These are phyloP conservation scores for Gloeopeniophorella convolvens DNA, from an alignment of 768 basidiomycete species.

Conservation along the genomic window DNA sequence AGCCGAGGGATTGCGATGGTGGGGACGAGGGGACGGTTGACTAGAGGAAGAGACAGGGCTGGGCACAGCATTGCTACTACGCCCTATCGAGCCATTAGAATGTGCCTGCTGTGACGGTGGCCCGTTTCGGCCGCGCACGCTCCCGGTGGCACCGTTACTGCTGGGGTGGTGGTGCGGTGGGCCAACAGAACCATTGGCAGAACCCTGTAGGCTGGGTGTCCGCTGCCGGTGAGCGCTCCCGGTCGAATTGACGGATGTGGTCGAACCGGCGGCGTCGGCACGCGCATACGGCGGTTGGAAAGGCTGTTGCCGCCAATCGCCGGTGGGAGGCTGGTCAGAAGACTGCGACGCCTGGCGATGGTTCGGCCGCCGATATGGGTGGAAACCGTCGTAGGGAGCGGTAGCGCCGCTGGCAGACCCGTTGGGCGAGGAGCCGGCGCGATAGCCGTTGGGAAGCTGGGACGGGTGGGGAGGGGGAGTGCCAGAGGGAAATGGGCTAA, in stretches of 20 bases:
- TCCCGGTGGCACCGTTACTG: slow-evolving; percentile 20
- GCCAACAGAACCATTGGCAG: slow-evolving; percentile 31
- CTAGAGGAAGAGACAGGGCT: slow-evolving; percentile 19
- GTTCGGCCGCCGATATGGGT: slow-evolving; percentile 73
- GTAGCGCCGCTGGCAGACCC: slow-evolving; percentile 34
- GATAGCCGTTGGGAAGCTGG: slow-evolving; percentile 39
- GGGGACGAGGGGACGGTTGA: slow-evolving; percentile 29
- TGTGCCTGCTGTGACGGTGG: slow-evolving; percentile 18
- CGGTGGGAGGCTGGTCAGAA: slow-evolving; percentile 23
- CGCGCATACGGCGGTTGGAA: slow-evolving; percentile 77
- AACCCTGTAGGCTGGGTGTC: slow-evolving; percentile 67
- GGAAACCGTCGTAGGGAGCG: slow-evolving; percentile 50
- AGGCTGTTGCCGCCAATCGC: slow-evolving; percentile 44
- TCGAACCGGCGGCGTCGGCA: slow-evolving; percentile 72
- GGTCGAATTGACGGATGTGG: slow-evolving; percentile 68
- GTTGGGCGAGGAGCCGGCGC: slow-evolving; percentile 27
- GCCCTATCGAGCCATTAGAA: not conserved
- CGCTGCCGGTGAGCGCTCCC: slow-evolving; percentile 50
- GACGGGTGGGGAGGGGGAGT: slow-evolving; percentile 58
- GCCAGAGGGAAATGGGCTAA: slow-evolving; percentile 62
- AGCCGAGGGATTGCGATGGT: slow-evolving; percentile 43
- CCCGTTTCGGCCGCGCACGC: slow-evolving; percentile 19
- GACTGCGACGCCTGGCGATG: slow-evolving; percentile 28
- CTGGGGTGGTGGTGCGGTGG: slow-evolving; percentile 26
- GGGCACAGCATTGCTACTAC: slow-evolving; percentile 1